A percentile compares a stretch with the other conserved stretches of the same genome.
Evolutionary conservation across 2,329 filamentous ascomycete genomes (phyloP).

Genomic region (Aspergillus aculeatus): DNA sequence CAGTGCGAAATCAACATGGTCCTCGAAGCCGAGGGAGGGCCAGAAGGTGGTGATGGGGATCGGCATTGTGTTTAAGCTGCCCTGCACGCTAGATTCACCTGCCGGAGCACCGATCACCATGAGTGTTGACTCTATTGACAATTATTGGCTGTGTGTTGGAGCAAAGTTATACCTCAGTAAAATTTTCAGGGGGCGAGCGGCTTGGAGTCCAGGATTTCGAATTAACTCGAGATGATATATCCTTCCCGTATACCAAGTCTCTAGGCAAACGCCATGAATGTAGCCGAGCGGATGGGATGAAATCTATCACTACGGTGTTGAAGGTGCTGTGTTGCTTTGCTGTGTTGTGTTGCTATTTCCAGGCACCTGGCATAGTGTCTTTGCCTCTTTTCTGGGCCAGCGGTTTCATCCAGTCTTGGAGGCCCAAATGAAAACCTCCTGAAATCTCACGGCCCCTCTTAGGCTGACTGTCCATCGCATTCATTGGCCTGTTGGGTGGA

Average conservation of each 20-base stretch:
- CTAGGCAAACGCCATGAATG: too few relatives aligned
- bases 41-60: background rate
- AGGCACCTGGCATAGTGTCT: background rate
- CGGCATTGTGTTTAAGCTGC: background rate
- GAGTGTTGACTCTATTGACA: conserved; percentile 3
- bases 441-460: background rate
- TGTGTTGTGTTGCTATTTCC: conserved; percentile 1
- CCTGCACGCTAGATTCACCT: background rate
- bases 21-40: too few relatives aligned
- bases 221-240: too few relatives aligned
- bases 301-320: too few relatives aligned
- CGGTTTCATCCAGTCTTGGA: background rate
- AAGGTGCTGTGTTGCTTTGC: too few relatives aligned
- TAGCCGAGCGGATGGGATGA: too few relatives aligned
- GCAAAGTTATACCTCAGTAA: background rate
- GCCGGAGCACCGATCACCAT: background rate
- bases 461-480: background rate
- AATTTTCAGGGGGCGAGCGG: background rate
- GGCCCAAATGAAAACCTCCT: background rate
- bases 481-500: background rate
- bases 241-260: too few relatives aligned
- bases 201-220: background rate
- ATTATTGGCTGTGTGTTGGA: background rate
- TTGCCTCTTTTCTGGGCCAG: background rate
- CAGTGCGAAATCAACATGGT: background rate